Conservation (phyloP, 805 yeast genomes). For the Candida wancherniae region DNA sequence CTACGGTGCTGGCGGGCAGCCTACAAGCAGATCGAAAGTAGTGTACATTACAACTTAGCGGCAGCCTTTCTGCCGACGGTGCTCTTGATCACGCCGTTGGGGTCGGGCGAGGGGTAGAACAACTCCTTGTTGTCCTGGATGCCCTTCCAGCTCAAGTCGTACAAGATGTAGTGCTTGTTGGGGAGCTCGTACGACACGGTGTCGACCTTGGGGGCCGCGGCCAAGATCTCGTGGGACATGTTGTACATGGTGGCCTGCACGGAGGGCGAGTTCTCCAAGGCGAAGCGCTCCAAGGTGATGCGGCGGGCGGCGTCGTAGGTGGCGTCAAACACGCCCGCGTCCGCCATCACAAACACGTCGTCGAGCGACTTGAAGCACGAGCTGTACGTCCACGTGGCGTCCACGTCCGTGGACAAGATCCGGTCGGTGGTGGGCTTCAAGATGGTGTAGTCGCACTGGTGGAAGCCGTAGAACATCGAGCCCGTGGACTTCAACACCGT, state of each 20-base stretch:
- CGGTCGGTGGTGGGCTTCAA: constrained; percentile 80
- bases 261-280: constrained; percentile 83
- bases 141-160: constrained; percentile 82
- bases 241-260: constrained; percentile 97
- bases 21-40: neutral
- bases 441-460: constrained; percentile 85
- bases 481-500: constrained; percentile 88
- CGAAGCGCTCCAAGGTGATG: constrained; percentile 72
- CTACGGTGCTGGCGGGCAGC: neutral
- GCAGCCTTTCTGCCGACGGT: constrained; percentile 65
- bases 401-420: constrained; percentile 81
- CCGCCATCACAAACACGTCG: constrained; percentile 47
- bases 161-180: constrained; percentile 85
- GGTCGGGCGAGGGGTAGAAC: constrained; percentile 87
- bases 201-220: constrained; percentile 49
- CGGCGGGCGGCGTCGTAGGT: constrained; percentile 60
- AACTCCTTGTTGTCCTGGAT: constrained; percentile 74
- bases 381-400: constrained; percentile 65
- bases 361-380: constrained; percentile 42
- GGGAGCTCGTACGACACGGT: constrained; percentile 76
- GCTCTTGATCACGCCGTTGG: constrained; percentile 86
- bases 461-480: constrained; percentile 86
- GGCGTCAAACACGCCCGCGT: constrained; percentile 58
- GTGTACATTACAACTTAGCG: constrained; percentile 38
- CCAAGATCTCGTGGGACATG: constrained; percentile 74